Base-by-base conservation (phyloP, 768 basidiomycete species). In the Xerocomus potaroensis region DNA sequence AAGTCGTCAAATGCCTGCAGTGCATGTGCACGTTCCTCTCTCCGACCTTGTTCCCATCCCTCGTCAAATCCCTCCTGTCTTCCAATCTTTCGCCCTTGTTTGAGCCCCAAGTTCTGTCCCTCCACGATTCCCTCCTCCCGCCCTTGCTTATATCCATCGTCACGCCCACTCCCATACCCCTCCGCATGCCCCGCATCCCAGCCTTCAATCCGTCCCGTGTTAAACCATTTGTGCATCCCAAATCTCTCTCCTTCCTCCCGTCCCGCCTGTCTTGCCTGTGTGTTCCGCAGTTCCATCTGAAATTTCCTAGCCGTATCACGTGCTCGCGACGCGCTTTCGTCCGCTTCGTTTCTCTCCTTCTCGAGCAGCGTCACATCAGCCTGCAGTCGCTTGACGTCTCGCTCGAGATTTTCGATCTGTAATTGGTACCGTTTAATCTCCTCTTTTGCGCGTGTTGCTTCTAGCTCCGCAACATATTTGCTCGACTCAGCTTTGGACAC, bases 1-100 rank as follows among this genome's bases (percentile, higher is more conserved):
- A 81, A 78, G 31, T 69, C 69, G 60, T 84, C 79, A 64, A 84
- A 80, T 8, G 78, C 78, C 41, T 76, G 73, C 22, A 80, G 49
- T 1, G 80, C 81, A 51, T 72, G 73, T 36, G 66, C 63, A 24
- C 79, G 73, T 61, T 81, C 80, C 53, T 78, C 76, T 44, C 61
- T 68, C 50, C 70, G 64, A 53, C 74, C 74, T 55, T 67, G 51
- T 48, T 60, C 55, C 46, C 59, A 60, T 10, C 72, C 73, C 7
- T 69, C 64, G 21, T 68, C 62, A 36, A 56, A 67, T 18, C 57
- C 67, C 12, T 66, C 62, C 22, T 61, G 58, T 54, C 51, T 54
- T 26, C 67, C 63, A 1, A 43, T 51, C 43, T 59, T 66, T 4
- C 51, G 54, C 5, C 73, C 73, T 4, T 70, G 64, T 31, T 48